phyloP scores from a whole-genome alignment of 2,329 filamentous ascomycete genomes.

The Microdochium nivale region DNA sequence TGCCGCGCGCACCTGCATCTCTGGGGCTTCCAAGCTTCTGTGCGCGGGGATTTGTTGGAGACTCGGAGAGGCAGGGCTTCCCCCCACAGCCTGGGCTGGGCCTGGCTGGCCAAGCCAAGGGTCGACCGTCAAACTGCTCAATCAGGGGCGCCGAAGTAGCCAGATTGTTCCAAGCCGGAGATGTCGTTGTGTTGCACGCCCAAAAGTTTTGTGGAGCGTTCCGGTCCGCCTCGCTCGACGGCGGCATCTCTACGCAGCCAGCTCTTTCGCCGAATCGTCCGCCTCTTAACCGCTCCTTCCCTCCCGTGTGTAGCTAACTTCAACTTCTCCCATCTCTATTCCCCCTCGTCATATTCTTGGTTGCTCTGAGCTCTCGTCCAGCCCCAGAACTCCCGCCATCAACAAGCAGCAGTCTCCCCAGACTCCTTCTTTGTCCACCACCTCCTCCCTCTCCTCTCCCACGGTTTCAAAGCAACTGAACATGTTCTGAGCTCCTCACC shows the following conservation, averaged over 20 bases:
- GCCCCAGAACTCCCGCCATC: neutral
- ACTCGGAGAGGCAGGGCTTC: no score
- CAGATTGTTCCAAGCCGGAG: neutral
- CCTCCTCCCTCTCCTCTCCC: constrained; percentile 1
- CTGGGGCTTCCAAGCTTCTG: no score
- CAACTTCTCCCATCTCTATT: neutral
- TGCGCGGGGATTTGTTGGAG: no score
- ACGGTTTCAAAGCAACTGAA: constrained; percentile 4
- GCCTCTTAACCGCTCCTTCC: neutral
- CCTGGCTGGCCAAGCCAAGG: no score
- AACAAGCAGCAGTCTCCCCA: neutral
- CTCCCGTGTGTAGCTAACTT: neutral
- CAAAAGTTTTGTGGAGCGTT: neutral
- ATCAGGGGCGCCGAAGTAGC: no score
- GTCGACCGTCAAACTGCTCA: no score
- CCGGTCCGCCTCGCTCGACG: neutral
- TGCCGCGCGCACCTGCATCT: no score
- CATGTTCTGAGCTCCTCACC: neutral
- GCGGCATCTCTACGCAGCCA: neutral
- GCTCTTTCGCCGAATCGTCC: neutral
- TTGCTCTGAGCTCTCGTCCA: neutral
- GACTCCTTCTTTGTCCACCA: neutral
- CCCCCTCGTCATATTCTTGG: neutral
- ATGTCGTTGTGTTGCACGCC: neutral
- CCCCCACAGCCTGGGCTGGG: no score